phyloP scores from a whole-genome alignment of 257 asterid genomes.

The Asclepias syriaca region DNA sequence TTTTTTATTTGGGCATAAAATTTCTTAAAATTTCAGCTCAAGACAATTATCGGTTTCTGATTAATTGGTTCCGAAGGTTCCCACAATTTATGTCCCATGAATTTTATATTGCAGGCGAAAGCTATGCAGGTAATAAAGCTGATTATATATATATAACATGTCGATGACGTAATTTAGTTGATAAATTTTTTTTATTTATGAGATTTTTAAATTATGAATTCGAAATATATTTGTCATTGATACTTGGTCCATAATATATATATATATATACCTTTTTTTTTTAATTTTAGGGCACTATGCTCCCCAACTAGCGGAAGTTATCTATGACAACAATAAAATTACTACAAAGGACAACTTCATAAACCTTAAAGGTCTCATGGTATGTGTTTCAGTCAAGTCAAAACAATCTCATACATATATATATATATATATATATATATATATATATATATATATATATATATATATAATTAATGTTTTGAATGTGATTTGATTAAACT shows the following conservation, averaged over 20 bases:
- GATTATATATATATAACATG: background rate
- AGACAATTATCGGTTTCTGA: slow-evolving; percentile 66
- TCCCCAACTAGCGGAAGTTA: slow-evolving; percentile 67
- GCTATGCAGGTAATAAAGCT: slow-evolving; percentile 59
- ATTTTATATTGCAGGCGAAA: slow-evolving; percentile 89
- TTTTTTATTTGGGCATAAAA: background rate
- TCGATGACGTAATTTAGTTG: too few species aligned
- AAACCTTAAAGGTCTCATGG: slow-evolving; percentile 66
- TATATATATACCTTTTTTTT: too few species aligned
- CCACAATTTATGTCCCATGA: slow-evolving; percentile 74
- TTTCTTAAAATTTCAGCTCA: slow-evolving; percentile 32
- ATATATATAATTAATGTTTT: too few species aligned
- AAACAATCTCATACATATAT: too few species aligned
- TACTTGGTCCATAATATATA: too few species aligned
- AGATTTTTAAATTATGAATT: too few species aligned
- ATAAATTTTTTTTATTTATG: too few species aligned
- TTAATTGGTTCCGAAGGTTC: slow-evolving; percentile 75
- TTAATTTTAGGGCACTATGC: slow-evolving; percentile 62
- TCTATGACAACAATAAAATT: slow-evolving; percentile 45
- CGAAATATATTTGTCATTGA: too few species aligned
- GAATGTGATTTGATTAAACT: too few species aligned
- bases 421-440: too few species aligned
- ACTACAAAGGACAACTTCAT: slow-evolving; percentile 23
- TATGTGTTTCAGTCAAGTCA: too few species aligned
- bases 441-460: too few species aligned